A percentile compares a stretch with the other conserved stretches of the same genome.
These are phyloP conservation scores for Truncatella angustata DNA, from an alignment of 2,329 filamentous ascomycete species.

Conservation along the genomic window DNA sequence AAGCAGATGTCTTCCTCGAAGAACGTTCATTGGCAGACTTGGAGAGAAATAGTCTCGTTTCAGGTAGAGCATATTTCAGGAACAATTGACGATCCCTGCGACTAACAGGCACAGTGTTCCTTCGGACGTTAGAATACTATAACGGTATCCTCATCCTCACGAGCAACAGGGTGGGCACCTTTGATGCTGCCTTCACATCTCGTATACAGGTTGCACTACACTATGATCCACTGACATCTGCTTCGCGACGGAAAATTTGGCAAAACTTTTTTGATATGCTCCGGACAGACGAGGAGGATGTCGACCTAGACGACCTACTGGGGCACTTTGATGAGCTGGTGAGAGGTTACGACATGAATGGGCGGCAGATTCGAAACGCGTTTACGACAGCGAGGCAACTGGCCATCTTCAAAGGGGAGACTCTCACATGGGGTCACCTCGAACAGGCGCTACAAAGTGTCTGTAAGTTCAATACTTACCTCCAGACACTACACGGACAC, in stretches of 20 bases:
- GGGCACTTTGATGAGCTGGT: conserved; percentile 16
- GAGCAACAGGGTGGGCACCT: conserved; percentile 26
- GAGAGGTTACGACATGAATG: conserved; percentile 33
- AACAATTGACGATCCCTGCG: too few relatives aligned
- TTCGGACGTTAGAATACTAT: not conserved
- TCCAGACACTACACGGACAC: too few relatives aligned
- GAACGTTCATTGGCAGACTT: conserved; percentile 30
- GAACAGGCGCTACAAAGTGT: too few relatives aligned
- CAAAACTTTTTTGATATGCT: conserved; percentile 16
- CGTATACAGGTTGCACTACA: not conserved
- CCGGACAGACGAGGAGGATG: conserved; percentile 14
- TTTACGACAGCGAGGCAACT: conserved; percentile 19
- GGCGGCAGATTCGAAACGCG: conserved; percentile 38
- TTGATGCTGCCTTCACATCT: conserved; percentile 9
- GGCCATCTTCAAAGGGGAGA: too few relatives aligned
- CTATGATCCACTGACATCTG: conserved; percentile 9
- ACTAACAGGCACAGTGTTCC: too few relatives aligned
- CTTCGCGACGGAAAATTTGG: conserved; percentile 12
- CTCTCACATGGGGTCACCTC: too few relatives aligned
- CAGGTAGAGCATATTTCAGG: too few relatives aligned
- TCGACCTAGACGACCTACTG: not conserved
- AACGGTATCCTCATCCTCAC: conserved; percentile 31
- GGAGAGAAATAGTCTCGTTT: conserved; percentile 34
- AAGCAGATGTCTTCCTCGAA: conserved; percentile 38
- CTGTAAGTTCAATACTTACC: too few relatives aligned